phyloP scores from a whole-genome alignment of 441 rosid genomes.

The Hura crepitans region DNA sequence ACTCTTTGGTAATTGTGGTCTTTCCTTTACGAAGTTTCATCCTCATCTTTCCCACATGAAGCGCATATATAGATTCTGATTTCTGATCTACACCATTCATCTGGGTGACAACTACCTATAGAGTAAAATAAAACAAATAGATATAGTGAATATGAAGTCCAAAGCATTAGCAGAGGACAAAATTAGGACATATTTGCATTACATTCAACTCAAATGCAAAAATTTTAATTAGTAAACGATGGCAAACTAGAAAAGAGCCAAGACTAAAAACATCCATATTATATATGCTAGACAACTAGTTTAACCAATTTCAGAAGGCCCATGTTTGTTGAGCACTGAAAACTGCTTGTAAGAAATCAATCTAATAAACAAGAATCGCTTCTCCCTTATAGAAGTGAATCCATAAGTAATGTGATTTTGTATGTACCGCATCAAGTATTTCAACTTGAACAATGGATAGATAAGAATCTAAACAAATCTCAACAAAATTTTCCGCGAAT shows the following conservation, averaged over 20 bases:
- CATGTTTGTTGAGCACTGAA: neutral
- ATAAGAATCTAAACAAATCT: neutral
- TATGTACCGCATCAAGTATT: neutral
- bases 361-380: neutral
- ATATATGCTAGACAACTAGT: neutral
- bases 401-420: neutral
- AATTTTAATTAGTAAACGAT: neutral
- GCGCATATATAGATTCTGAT: conserved; percentile 72
- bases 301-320: neutral
- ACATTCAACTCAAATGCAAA: neutral
- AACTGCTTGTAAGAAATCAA: neutral
- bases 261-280: neutral
- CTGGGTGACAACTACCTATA: conserved; percentile 77
- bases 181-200: no score
- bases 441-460: neutral
- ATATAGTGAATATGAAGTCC: neutral
- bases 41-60: conserved; percentile 96
- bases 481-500: neutral
- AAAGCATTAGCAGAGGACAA: neutral
- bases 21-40: conserved; percentile 82
- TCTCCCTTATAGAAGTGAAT: neutral
- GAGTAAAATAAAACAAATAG: neutral
- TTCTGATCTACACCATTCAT: conserved; percentile 60
- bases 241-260: neutral
- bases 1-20: conserved; percentile 71